A percentile compares a stretch with the other conserved stretches of the same genome.
phyloP scores from a whole-genome alignment of 2,329 filamentous ascomycete genomes.

The Aotearoamyces nothofagi region DNA sequence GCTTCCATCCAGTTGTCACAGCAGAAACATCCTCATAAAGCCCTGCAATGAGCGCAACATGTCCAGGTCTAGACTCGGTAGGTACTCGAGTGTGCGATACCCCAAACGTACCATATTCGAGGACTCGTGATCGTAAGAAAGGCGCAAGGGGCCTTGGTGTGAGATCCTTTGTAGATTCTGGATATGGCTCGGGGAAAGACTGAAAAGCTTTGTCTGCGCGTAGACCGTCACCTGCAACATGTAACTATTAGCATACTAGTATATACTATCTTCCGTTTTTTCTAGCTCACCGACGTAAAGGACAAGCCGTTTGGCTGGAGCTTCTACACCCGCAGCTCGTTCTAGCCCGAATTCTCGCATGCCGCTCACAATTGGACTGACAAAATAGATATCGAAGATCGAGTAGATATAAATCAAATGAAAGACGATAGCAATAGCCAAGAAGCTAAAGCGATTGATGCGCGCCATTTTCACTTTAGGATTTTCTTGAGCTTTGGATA shows the following conservation, averaged over 20 bases:
- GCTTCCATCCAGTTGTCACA: conserved; percentile 94
- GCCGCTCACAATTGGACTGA: conserved; percentile 90
- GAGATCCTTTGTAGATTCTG: conserved; percentile 47
- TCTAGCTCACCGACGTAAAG: conserved; percentile 69
- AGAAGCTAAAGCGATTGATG: conserved; percentile 59
- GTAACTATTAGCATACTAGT: conserved; percentile 1
- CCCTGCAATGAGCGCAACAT: conserved; percentile 92
- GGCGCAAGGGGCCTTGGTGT: conserved; percentile 71
- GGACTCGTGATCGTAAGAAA: conserved; percentile 76
- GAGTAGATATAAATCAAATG: conserved; percentile 88
- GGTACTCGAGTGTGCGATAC: conserved; percentile 95
- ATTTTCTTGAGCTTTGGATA: neutral
- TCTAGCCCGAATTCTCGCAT: conserved; percentile 73
- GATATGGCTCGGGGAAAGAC: conserved; percentile 75
- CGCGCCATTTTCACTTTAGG: conserved; percentile 30
- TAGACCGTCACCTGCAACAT: conserved; percentile 60
- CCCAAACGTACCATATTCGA: conserved; percentile 86
- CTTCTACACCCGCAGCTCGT: conserved; percentile 37
- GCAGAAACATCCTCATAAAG: conserved; percentile 96
- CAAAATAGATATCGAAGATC: conserved; percentile 98
- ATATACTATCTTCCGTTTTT: conserved; percentile 6
- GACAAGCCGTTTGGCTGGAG: conserved; percentile 80
- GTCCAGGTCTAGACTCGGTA: conserved; percentile 88
- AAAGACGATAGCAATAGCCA: conserved; percentile 80
- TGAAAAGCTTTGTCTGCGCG: conserved; percentile 98